Percentiles rank a stretch among this genome's conserved stretches.
Evolutionary conservation across 2,329 filamentous ascomycete genomes (phyloP).

Genomic region (Albifimbria verrucaria): DNA sequence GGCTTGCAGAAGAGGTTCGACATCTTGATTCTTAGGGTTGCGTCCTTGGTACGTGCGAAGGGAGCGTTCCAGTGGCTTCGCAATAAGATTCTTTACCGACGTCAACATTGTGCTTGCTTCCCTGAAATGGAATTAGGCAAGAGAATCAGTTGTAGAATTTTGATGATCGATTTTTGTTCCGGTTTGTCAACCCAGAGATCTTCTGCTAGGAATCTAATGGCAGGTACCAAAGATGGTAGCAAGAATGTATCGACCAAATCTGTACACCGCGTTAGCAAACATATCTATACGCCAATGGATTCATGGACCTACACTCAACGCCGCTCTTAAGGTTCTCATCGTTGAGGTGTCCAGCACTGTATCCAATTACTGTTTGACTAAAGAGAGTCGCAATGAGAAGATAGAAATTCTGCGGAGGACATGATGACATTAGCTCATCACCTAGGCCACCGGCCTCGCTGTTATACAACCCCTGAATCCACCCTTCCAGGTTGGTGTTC

Average conservation of each 20-base stretch:
- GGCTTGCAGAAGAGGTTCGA: slow-evolving; percentile 65
- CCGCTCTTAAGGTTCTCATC: slow-evolving; percentile 71
- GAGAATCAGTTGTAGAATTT: slow-evolving; percentile 71
- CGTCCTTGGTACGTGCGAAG: slow-evolving; percentile 64
- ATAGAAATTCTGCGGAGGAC: slow-evolving; percentile 80
- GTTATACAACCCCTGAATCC: slow-evolving; percentile 76
- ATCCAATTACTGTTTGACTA: slow-evolving; percentile 69
- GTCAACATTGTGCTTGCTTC: slow-evolving; percentile 70
- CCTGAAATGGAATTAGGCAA: slow-evolving; percentile 66
- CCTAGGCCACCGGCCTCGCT: slow-evolving; percentile 69
- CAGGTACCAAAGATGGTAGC: slow-evolving; percentile 73
- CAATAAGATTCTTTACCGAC: slow-evolving; percentile 68
- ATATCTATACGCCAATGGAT: rapidly evolving
- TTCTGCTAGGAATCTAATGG: slow-evolving; percentile 67
- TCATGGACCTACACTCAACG: slow-evolving; percentile 61
- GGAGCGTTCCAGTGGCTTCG: slow-evolving; percentile 64
- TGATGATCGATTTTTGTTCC: slow-evolving; percentile 66
- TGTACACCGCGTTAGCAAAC: slow-evolving; percentile 22
- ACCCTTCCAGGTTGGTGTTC: slow-evolving; percentile 63
- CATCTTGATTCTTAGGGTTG: slow-evolving; percentile 64
- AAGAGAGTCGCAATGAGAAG: slow-evolving; percentile 74
- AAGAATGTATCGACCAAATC: slow-evolving; percentile 77
- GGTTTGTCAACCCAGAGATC: slow-evolving; percentile 65
- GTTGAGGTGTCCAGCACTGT: slow-evolving; percentile 60
- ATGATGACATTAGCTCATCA: slow-evolving; percentile 79